A percentile compares a stretch with the other conserved stretches of the same genome.
Evolutionary conservation across 1,284 basidiomycete species (phyloP).

Genomic region (Cryptococcus wingfieldii): DNA sequence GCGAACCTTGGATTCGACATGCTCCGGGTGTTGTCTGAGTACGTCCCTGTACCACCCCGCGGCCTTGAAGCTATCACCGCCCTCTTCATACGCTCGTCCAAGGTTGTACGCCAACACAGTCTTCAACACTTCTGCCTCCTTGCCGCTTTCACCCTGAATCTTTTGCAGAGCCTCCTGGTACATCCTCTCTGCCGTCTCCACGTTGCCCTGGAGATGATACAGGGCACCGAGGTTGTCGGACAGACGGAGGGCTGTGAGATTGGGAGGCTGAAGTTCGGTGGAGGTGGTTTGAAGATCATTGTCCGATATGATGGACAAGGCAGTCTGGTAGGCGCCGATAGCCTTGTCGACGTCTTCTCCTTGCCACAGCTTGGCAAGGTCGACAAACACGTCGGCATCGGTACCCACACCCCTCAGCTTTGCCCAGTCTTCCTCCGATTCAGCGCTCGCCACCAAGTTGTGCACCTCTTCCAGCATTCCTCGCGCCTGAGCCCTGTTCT

Average conservation of each 20-base stretch:
- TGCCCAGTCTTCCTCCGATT: conserved; percentile 40
- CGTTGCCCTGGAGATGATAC: conserved; percentile 65
- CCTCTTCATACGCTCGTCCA: conserved; percentile 79
- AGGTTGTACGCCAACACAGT: conserved; percentile 84
- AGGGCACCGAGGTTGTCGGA: conserved; percentile 79
- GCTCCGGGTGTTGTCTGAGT: conserved; percentile 80
- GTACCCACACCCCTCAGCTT: conserved; percentile 60
- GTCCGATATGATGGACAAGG: conserved; percentile 54
- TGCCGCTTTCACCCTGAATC: conserved; percentile 51
- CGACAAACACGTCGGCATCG: conserved; percentile 77
- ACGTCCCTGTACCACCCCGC: conserved; percentile 80
- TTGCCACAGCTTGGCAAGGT: conserved; percentile 82
- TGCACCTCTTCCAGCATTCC: conserved; percentile 73
- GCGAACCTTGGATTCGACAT: conserved; percentile 88
- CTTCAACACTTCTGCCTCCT: conserved; percentile 57
- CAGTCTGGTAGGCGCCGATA: conserved; percentile 66
- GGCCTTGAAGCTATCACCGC: conserved; percentile 65
- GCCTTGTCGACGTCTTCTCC: conserved; percentile 70
- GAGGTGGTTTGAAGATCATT: conserved; percentile 13
- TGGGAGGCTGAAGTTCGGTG: conserved; percentile 13
- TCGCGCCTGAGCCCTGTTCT: conserved; percentile 69
- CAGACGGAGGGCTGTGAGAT: conserved; percentile 48
- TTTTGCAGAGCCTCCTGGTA: conserved; percentile 49
- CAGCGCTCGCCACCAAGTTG: conserved; percentile 57
- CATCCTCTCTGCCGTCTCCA: conserved; percentile 52